Conservation (phyloP, 345 rosid species). For the Eucalyptus sp. region DNA sequence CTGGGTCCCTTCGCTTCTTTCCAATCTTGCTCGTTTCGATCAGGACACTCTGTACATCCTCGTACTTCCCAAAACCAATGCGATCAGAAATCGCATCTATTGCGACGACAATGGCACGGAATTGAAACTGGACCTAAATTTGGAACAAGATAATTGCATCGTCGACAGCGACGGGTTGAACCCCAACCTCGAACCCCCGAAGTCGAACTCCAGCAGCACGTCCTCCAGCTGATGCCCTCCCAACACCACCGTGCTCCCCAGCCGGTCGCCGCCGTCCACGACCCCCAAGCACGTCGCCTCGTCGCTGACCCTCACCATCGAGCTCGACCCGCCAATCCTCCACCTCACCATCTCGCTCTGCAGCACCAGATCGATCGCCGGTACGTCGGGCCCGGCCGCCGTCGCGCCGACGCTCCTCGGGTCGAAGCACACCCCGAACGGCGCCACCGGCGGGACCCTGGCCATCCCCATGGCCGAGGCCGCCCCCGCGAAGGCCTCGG, state of each 20-base stretch:
- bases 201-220: slow-evolving; percentile 48
- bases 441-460: slow-evolving; percentile 27
- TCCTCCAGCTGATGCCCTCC: slow-evolving; percentile 83
- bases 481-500: slow-evolving; percentile 26
- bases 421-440: slow-evolving; percentile 45
- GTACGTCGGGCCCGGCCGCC: slow-evolving; percentile 7
- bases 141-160: slow-evolving; percentile 4
- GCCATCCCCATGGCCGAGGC: slow-evolving; percentile 27
- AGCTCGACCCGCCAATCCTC: slow-evolving; percentile 45
- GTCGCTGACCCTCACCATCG: slow-evolving; percentile 40
- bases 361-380: slow-evolving; percentile 51
- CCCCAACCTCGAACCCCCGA: slow-evolving; percentile 55
- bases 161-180: slow-evolving; percentile 20
- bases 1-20: neutral
- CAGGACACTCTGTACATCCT: neutral
- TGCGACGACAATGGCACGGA: neutral
- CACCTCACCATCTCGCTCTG: slow-evolving; percentile 93
- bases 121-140: neutral
- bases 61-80: neutral
- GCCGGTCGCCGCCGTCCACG: slow-evolving; percentile 47
- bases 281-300: slow-evolving; percentile 59
- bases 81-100: neutral
- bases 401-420: neutral
- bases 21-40: neutral
- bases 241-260: slow-evolving; percentile 24